Evolutionary conservation across 2,329 filamentous ascomycete genomes (phyloP), one percentile per base, ranked within the genome.

Genomic region (Thelonectria rubi): DNA sequence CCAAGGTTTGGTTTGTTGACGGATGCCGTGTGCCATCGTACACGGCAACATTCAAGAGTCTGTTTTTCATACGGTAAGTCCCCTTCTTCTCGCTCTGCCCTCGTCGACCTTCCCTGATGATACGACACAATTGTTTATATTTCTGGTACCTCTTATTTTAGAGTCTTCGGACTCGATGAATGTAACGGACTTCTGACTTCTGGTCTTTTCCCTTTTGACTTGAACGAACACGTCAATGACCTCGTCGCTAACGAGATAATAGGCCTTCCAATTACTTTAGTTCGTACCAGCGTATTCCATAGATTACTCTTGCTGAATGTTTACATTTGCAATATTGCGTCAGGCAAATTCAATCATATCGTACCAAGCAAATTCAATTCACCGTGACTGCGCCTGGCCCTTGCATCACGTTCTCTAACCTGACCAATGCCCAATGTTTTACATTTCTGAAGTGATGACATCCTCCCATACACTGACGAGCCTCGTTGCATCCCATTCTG

Each of bases 141-240:
- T 94, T 96, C 92, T 97, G 93, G 93, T 93, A 97, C 93, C 93
- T 97, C 93, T 97, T 95, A 93, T 93, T 87, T 92, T 90, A 95
- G 88, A 83, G 84, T 74, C 75, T 81, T 82, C 77, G 75, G 82
- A 80, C 81, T 84, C 88, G 79, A 91, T 94, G 91, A 92, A 92
- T 91, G 86, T 83, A 91, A 82, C 82, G 89, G 90, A 93, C 91
- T 92, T 93, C 91, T 94, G 91, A 94, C 73, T 61, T 69, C 21
- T 62, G 57, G 66, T 69, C 62, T 59, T 46, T 54, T 48, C 3
- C 24, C 48, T 50, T 58, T 65, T 45, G 54, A 62, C 42, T 58
- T 55, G 48, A 34, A 55, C 20, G 18, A 45, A 12, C 43, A 55
- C 42, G 53, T 42, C 45, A 48, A 52, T 37, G 50, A 47, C 47